These are phyloP conservation scores for Tulasnella sp. DNA, from an alignment of 768 basidiomycete species.

Conservation along the genomic window DNA sequence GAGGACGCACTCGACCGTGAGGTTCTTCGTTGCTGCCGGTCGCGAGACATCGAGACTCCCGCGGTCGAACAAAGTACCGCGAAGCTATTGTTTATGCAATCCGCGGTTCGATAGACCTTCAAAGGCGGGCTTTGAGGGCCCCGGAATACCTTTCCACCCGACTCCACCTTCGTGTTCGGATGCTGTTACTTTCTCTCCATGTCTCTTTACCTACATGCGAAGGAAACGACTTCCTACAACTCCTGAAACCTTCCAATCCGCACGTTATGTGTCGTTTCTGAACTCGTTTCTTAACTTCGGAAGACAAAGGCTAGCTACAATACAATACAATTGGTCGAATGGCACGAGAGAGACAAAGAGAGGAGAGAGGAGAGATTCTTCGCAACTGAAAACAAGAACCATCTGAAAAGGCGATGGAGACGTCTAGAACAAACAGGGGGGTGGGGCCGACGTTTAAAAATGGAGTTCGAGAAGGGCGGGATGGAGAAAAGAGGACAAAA, in stretches of 20 bases:
- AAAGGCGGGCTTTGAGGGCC: neutral
- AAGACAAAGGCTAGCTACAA: neutral
- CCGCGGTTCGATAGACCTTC: neutral
- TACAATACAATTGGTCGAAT: neutral
- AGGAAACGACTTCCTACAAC: neutral
- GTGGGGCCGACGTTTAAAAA: neutral
- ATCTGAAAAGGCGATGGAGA: neutral
- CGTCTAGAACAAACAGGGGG: neutral
- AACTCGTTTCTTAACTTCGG: neutral
- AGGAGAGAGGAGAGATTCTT: too few relatives aligned
- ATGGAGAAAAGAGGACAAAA: neutral
- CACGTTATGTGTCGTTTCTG: neutral
- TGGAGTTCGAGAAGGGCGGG: neutral
- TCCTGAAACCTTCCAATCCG: neutral
- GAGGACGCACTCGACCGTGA: too few relatives aligned
- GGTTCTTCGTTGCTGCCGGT: neutral
- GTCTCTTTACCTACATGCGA: neutral
- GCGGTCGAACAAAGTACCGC: neutral
- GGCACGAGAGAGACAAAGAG: neutral
- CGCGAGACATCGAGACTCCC: neutral
- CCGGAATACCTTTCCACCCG: neutral
- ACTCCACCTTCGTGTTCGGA: neutral
- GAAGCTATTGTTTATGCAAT: neutral
- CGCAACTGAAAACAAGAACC: neutral
- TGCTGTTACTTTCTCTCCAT: neutral